Conservation (phyloP, 2,329 filamentous ascomycete species). For the Pezizomycotina sp. region DNA sequence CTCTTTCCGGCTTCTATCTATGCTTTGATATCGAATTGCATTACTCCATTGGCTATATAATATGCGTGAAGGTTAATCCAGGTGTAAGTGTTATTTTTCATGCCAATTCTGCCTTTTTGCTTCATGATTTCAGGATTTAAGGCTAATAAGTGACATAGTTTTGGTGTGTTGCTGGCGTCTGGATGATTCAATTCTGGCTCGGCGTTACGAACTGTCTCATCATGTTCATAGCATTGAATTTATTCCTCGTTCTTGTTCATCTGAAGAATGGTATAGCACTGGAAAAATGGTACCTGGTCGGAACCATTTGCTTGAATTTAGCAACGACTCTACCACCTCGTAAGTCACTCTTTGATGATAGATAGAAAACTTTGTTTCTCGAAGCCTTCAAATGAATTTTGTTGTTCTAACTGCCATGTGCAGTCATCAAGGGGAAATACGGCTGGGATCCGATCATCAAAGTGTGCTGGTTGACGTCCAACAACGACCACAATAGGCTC, state of each 20-base stretch:
- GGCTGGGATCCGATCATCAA: conserved; percentile 23
- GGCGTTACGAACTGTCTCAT: conserved; percentile 25
- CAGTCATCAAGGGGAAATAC: conserved; percentile 22
- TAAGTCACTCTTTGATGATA: too few species aligned
- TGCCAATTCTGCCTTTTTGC: conserved; percentile 8
- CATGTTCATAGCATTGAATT: conserved; percentile 22
- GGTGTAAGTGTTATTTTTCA: conserved; percentile 19
- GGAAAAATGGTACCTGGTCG: conserved; percentile 22
- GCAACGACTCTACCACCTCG: conserved; percentile 20
- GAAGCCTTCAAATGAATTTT: background rate
- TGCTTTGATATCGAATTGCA: conserved; percentile 23
- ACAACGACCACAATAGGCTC: conserved; percentile 17
- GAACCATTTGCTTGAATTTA: conserved; percentile 20
- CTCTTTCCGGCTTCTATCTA: conserved; percentile 22
- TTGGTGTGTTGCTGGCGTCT: conserved; percentile 11
- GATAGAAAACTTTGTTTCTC: too few species aligned
- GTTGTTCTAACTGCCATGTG: background rate
- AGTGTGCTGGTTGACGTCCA: conserved; percentile 22
- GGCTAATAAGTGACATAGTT: background rate
- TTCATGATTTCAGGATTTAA: background rate
- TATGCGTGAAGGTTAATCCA: conserved; percentile 21
- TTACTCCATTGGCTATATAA: conserved; percentile 22
- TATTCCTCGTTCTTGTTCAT: conserved; percentile 23
- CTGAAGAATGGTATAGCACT: conserved; percentile 19
- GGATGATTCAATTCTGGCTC: conserved; percentile 25